Conservation (phyloP, 2,329 filamentous ascomycete genomes). For the Ilyonectria destructans region DNA sequence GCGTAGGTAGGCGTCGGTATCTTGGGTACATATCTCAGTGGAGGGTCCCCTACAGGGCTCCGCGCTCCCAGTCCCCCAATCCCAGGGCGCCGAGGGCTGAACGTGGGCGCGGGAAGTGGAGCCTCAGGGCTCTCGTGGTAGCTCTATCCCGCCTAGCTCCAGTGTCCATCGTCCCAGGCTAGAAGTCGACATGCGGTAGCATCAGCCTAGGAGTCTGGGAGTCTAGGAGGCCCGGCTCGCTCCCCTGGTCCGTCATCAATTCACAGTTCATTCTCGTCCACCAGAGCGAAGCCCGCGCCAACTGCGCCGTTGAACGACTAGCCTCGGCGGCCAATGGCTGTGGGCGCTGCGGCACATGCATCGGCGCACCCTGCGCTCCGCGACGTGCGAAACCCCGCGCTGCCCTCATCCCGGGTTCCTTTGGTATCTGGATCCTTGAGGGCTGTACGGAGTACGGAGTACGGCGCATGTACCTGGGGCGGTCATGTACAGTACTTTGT, state of each 20-base stretch:
- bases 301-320: slow-evolving; percentile 3
- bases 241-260: no score
- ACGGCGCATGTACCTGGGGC: background rate
- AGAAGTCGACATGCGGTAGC: no score
- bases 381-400: slow-evolving; percentile 6
- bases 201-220: background rate
- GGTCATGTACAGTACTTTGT: background rate
- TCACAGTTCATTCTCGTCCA: no score
- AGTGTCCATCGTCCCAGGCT: background rate
- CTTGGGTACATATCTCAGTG: slow-evolving; percentile 18
- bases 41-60: slow-evolving; percentile 14
- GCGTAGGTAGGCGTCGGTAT: slow-evolving; percentile 4
- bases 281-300: background rate
- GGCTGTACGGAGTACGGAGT: background rate
- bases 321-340: slow-evolving; percentile 26
- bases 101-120: slow-evolving; percentile 39
- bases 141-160: slow-evolving; percentile 5
- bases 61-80: slow-evolving; percentile 28
- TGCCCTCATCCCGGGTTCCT: background rate
- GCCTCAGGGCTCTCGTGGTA: background rate
- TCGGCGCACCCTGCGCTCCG: slow-evolving; percentile 22
- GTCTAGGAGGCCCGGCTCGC: background rate
- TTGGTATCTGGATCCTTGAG: background rate
- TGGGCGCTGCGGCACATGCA: slow-evolving; percentile 20
- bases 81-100: slow-evolving; percentile 25